These are phyloP conservation scores for Eimeria falciformis DNA, from an alignment of 169 alveolate genomes.

Conservation along the genomic window DNA sequence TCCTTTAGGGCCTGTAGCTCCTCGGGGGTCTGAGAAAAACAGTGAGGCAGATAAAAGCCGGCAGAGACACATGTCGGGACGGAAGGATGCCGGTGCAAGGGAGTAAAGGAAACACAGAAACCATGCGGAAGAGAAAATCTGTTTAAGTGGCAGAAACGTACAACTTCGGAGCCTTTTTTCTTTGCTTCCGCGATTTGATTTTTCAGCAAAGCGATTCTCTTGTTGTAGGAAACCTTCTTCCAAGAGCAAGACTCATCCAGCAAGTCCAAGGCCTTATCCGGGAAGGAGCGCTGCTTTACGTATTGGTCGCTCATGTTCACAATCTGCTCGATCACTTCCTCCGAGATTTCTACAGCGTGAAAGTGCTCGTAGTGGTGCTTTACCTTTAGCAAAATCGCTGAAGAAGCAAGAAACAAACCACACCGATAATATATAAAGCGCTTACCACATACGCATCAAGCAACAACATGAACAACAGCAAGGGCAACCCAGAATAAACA, in stretches of 20 bases:
- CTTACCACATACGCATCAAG: not conserved
- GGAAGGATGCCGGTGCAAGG: not conserved
- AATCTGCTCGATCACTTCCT: constrained; percentile 88
- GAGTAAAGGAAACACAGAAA: not conserved
- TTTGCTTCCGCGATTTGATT: not conserved
- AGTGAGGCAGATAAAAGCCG: not conserved
- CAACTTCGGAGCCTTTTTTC: not conserved
- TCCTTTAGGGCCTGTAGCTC: constrained; percentile 84
- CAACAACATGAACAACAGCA: not conserved
- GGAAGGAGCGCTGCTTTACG: constrained; percentile 87
- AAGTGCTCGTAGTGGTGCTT: constrained; percentile 86
- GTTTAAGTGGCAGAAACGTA: not conserved
- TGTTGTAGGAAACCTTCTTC: constrained; percentile 24
- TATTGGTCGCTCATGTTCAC: constrained; percentile 87
- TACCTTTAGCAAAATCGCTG: constrained; percentile 46
- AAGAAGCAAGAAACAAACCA: not conserved
- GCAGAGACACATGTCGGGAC: not conserved
- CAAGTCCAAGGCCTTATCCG: constrained; percentile 91
- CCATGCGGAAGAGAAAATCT: not conserved
- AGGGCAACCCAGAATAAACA: not conserved
- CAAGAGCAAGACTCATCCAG: constrained; percentile 78
- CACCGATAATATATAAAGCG: not conserved
- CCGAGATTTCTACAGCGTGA: constrained; percentile 86
- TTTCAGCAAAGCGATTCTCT: not conserved
- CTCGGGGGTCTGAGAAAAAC: constrained; percentile 82